These are phyloP conservation scores for Hanseniaspora nectarophila DNA, from an alignment of 805 yeast species.

Conservation along the genomic window DNA sequence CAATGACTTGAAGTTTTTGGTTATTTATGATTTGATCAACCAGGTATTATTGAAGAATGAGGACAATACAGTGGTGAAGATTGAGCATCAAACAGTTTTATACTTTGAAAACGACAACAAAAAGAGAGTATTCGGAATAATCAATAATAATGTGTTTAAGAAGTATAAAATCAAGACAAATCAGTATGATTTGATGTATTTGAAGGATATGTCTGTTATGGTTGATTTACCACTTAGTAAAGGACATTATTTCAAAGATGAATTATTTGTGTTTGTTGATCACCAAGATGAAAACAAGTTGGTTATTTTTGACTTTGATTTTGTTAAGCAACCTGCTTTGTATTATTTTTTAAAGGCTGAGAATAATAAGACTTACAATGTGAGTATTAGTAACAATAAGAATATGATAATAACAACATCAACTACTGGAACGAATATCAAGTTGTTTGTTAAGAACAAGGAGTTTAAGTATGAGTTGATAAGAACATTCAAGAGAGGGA, in stretches of 20 bases:
- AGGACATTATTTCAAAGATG: not conserved
- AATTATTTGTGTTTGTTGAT: not conserved
- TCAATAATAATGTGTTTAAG: not conserved
- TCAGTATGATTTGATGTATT: not conserved
- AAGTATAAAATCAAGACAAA: not conserved
- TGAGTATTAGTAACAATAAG: not conserved
- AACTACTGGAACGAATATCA: not conserved
- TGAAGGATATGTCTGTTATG: not conserved
- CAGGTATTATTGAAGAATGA: not conserved
- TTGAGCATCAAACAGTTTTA: not conserved
- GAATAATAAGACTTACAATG: not conserved
- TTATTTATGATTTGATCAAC: conserved; percentile 2
- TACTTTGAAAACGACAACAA: not conserved
- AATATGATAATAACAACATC: not conserved
- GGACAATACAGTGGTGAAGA: not conserved
- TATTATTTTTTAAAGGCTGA: not conserved
- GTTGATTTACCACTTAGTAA: not conserved
- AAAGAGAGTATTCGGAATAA: not conserved
- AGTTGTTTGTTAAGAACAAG: not conserved
- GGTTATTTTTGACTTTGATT: not conserved
- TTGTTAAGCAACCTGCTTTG: not conserved
- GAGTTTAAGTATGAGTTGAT: conserved; percentile 36
- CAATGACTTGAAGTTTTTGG: not conserved
- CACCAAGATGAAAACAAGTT: not conserved
- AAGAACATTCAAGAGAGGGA: conserved; percentile 81